Base-by-base conservation (phyloP, 768 basidiomycete species). In the Trichaptum fuscoviolaceum region DNA sequence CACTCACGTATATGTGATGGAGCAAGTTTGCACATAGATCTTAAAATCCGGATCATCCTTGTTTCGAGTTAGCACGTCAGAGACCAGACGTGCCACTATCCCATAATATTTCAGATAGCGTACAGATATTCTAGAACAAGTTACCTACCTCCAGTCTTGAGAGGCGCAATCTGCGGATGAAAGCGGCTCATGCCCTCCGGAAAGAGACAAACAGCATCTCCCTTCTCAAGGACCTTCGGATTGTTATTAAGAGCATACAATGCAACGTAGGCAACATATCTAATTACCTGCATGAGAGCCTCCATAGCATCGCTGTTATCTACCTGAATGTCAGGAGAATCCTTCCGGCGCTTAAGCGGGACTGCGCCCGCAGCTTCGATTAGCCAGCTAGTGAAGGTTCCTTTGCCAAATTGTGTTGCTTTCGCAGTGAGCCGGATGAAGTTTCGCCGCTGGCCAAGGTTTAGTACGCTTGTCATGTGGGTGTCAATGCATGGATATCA, bases 291-390 rank as follows among this genome's bases (percentile, higher is more conserved):
- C 75, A 87, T 84, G 20, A 96, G 82, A 60, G 83, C 83, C 58
- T 78, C 77, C 88, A 96, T 92, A 26, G 82, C 85, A 1, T 84
- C 79, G 1, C 82, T 80, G 73, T 96, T 96, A 75, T 95, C 87
- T 0, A 78, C 79, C 17, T 75, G 77, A 2, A 77, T 82, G 61
- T 87, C 42, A 0, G 69, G 68, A 70, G 82, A 84, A 72, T 96
- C 94, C 69, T 89, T 93, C 64, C 85, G 82, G 67, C 94, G 82
- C 72, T 88, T 85, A 58, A 96, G 85, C 0, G 94, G 94, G 1
- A 96, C 84, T 1, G 95, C 94, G 15, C 94, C 95, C 10, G 91
- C 90, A 20, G 88, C 87, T 74, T 95, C 92, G 63, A 96, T 93
- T 23, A 96, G 82, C 93, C 94, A 95, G 68, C 90, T 92, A 8